phyloP scores from a whole-genome alignment of 352 stramenopile species.

The Pythium periplocum region DNA sequence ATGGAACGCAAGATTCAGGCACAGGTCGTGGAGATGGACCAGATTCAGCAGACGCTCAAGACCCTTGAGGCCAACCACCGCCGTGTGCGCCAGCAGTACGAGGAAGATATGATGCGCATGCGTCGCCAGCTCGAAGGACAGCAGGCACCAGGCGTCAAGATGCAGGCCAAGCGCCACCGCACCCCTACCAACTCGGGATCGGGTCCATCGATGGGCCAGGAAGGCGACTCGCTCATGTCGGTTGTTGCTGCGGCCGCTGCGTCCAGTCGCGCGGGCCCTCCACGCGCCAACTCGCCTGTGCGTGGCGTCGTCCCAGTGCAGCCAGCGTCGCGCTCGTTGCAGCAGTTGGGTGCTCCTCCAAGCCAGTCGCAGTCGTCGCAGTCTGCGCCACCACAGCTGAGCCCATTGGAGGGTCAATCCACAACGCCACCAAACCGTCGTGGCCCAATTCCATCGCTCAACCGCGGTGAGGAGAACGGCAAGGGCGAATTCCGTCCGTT shows the following conservation, averaged over 20 bases:
- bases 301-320: slow-evolving; percentile 58
- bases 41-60: slow-evolving; percentile 86
- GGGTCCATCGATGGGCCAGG: slow-evolving; percentile 31
- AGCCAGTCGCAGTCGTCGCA: slow-evolving; percentile 30
- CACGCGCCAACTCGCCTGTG: slow-evolving; percentile 49
- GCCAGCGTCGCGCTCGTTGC: slow-evolving; percentile 60
- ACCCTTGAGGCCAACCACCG: slow-evolving; percentile 78
- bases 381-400: slow-evolving; percentile 44
- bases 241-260: slow-evolving; percentile 49
- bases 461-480: slow-evolving; percentile 54
- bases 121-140: slow-evolving; percentile 73
- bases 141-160: slow-evolving; percentile 28
- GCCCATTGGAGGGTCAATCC: slow-evolving; percentile 46
- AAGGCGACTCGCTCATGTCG: slow-evolving; percentile 55
- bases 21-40: slow-evolving; percentile 84
- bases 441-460: slow-evolving; percentile 62
- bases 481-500: slow-evolving; percentile 33
- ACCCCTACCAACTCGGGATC: slow-evolving; percentile 30
- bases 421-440: slow-evolving; percentile 48
- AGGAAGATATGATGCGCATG: slow-evolving; percentile 83
- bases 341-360: slow-evolving; percentile 48
- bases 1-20: slow-evolving; percentile 85
- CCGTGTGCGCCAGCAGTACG: slow-evolving; percentile 79
- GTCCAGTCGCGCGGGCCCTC: slow-evolving; percentile 35
- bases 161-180: slow-evolving; percentile 51